Evolutionary conservation across 2,329 filamentous ascomycete genomes (phyloP), one percentile per base, ranked within the genome.

Genomic region (Metarhizium robertsii): DNA sequence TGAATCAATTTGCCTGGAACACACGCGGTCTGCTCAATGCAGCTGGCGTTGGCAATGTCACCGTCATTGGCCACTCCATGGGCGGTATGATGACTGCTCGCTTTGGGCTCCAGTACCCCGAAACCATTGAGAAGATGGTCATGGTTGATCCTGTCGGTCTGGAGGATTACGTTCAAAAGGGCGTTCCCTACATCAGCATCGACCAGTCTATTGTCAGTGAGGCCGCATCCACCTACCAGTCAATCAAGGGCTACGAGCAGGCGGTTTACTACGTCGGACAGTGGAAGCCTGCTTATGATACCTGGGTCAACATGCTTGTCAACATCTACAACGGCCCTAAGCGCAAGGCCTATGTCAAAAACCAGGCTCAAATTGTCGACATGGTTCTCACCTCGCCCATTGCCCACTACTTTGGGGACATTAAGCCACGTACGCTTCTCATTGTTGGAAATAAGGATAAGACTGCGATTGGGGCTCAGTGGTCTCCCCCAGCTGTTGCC

Each of bases 241-340:
- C 72, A 14, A 77, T 79, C 63, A 69, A 67, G 45, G 67, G 60
- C 30, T 79, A 79, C 62, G 70, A 79, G 66, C 71, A 77, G 59
- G 60, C 65, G 5, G 73, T 75, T 16, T 79, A 79, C 65, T 79
- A 79, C 61, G 69, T 72, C 3, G 71, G 71, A 45, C 67, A 71
- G 20, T 81, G 79, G 79, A 65, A 71, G 45, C 62, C 69, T 2
- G 67, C 69, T 10, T 83, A 81, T 65, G 78, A 80, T 58, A 66
- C 72, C 13, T 81, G 78, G 78, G 79, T 80, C 52, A 71, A 73
- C 47, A 81, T 82, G 79, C 71, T 79, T 16, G 69, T 73, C 56
- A 74, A 75, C 55, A 70, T 81, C 52, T 82, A 82, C 67, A 59
- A 71, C 53, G 74, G 77, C 6, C 68, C 69, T 32, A 58, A 72